A percentile compares a stretch with the other conserved stretches of the same genome.
Conservation (phyloP, 805 yeast species). For the Ogataea polymorpha region DNA sequence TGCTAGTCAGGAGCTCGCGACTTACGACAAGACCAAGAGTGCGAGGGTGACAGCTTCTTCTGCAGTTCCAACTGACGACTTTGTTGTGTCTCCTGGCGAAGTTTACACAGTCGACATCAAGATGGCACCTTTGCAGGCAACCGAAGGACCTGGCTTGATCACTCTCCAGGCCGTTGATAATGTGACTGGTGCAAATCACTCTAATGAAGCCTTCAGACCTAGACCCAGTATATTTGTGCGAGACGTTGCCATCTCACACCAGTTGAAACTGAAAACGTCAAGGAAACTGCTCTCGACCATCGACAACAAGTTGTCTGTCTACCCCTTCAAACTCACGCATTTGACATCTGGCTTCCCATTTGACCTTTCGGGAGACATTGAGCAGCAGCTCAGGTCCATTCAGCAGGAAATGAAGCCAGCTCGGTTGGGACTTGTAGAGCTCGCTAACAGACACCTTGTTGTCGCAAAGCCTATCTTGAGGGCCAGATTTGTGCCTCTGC, state of each 20-base stretch:
- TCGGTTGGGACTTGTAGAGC: constrained; percentile 76
- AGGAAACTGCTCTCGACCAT: constrained; percentile 66
- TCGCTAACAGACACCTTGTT: constrained; percentile 74
- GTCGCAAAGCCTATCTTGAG: constrained; percentile 69
- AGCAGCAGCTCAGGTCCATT: constrained; percentile 42
- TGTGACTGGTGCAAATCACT: constrained; percentile 59
- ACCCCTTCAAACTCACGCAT: constrained; percentile 84
- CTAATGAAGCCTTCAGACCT: constrained; percentile 47
- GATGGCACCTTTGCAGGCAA: constrained; percentile 57
- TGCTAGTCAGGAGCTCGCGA: constrained; percentile 38
- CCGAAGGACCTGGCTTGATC: constrained; percentile 62
- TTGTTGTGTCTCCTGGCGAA: constrained; percentile 74
- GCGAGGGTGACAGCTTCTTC: constrained; percentile 40
- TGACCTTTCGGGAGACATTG: constrained; percentile 35
- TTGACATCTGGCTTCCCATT: constrained; percentile 63
- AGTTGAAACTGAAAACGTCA: constrained; percentile 70
- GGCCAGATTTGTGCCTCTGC: constrained; percentile 72
- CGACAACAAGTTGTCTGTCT: constrained; percentile 77
- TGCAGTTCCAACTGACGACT: constrained; percentile 78
- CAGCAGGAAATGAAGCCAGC: constrained; percentile 56
- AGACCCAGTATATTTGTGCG: constrained; percentile 75
- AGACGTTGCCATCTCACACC: constrained; percentile 81
- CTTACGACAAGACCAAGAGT: constrained; percentile 36
- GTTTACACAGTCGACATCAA: constrained; percentile 80
- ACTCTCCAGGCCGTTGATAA: constrained; percentile 67